phyloP scores from a whole-genome alignment of 768 basidiomycete genomes.

The Heimioporus sp. region DNA sequence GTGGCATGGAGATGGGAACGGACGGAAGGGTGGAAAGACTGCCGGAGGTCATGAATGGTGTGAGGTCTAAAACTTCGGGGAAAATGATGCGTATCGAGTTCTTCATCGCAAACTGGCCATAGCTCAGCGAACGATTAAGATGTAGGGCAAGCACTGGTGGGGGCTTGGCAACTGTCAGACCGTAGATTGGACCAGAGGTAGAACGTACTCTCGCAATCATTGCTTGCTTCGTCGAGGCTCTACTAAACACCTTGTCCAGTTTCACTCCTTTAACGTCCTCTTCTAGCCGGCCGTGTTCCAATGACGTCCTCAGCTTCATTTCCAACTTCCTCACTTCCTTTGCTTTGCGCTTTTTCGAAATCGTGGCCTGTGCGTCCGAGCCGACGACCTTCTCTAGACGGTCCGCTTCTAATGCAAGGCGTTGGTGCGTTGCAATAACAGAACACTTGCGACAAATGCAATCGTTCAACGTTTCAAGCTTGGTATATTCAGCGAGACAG shows the following conservation, averaged over 20 bases:
- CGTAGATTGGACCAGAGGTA: background rate
- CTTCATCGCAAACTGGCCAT: conserved; percentile 73
- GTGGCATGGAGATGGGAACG: conserved; percentile 66
- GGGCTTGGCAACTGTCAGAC: conserved; percentile 48
- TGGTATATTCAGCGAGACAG: conserved; percentile 85
- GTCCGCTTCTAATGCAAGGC: conserved; percentile 62
- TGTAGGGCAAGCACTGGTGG: conserved; percentile 86
- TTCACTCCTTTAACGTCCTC: conserved; percentile 80
- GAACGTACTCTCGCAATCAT: conserved; percentile 78
- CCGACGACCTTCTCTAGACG: conserved; percentile 41
- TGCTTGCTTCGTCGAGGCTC: conserved; percentile 83
- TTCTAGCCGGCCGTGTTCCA: conserved; percentile 77
- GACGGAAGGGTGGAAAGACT: conserved; percentile 69
- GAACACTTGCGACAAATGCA: conserved; percentile 94
- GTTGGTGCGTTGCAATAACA: conserved; percentile 68
- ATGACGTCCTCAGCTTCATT: conserved; percentile 52
- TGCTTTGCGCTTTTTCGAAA: conserved; percentile 72
- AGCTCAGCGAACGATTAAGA: conserved; percentile 87
- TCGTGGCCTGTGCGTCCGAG: conserved; percentile 45
- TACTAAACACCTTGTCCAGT: conserved; percentile 73
- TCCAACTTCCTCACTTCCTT: conserved; percentile 71
- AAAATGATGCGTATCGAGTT: conserved; percentile 81
- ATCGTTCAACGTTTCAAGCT: conserved; percentile 84
- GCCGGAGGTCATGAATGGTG: conserved; percentile 83
- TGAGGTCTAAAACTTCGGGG: conserved; percentile 86